Percentiles rank a stretch among this genome's conserved stretches.
These are phyloP conservation scores for Nidula microcarpa DNA, from an alignment of 768 basidiomycete genomes.

Conservation along the genomic window DNA sequence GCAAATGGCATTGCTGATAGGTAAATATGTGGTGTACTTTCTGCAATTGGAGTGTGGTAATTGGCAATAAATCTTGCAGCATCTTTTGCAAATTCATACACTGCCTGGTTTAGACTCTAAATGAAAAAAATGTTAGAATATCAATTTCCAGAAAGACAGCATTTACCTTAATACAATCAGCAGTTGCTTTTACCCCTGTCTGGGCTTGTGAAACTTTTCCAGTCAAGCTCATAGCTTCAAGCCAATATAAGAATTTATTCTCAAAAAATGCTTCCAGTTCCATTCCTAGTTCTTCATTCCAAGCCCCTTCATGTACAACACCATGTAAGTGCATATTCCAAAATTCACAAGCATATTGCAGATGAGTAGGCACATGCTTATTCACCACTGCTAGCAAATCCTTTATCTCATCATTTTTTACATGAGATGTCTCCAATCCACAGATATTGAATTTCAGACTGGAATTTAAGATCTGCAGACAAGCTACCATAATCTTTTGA, in stretches of 20 bases:
- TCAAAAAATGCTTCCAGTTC: neutral
- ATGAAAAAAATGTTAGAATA: neutral
- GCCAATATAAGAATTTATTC: neutral
- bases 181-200: neutral
- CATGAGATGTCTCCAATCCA: neutral
- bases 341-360: neutral
- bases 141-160: neutral
- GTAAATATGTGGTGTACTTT: neutral
- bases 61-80: no score
- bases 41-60: neutral
- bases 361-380: neutral
- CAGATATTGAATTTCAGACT: neutral
- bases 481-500: neutral
- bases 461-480: neutral
- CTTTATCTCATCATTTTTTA: neutral
- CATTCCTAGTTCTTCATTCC: neutral
- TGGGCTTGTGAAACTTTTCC: neutral
- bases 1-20: neutral
- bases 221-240: neutral
- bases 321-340: neutral
- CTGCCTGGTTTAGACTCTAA: neutral
- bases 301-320: neutral
- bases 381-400: neutral
- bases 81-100: no score
- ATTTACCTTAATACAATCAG: neutral